phyloP scores from a whole-genome alignment of 192 early-diverging fungal species.

The Coemansia sp. region DNA sequence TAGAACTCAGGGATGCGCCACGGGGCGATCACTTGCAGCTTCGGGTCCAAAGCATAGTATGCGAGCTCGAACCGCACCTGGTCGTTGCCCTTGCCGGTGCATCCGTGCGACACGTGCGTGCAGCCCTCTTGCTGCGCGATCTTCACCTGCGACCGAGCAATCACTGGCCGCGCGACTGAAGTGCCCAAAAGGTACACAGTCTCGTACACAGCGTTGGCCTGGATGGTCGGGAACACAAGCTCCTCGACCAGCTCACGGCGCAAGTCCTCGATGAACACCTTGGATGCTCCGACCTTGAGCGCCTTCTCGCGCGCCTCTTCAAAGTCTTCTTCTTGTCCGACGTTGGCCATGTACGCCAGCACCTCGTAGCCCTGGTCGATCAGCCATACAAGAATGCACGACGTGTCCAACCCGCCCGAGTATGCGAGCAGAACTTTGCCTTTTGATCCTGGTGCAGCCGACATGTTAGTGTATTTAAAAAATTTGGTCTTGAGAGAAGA shows the following conservation, averaged over 20 bases:
- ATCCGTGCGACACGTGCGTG: slow-evolving; percentile 96
- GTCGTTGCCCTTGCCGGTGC: slow-evolving; percentile 99
- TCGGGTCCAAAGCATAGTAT: slow-evolving; percentile 93
- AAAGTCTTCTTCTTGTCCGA: slow-evolving; percentile 99
- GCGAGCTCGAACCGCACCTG: slow-evolving; percentile 99
- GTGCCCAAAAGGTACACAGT: slow-evolving; percentile 96
- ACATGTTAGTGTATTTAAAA: slow-evolving; percentile 14
- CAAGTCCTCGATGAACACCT: slow-evolving; percentile 96
- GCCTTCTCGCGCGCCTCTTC: slow-evolving; percentile 92
- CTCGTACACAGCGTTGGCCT: slow-evolving; percentile 95
- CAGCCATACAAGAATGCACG: slow-evolving; percentile 98
- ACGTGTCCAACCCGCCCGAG: slow-evolving; percentile 98
- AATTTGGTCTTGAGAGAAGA: neutral
- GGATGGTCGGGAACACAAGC: slow-evolving; percentile 87
- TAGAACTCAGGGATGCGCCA: slow-evolving; percentile 97
- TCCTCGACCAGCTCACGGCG: slow-evolving; percentile 92
- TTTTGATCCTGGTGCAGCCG: slow-evolving; percentile 63
- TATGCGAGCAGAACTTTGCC: slow-evolving; percentile 92
- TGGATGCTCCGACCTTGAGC: slow-evolving; percentile 85
- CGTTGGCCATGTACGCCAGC: slow-evolving; percentile 94
- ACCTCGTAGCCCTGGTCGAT: slow-evolving; percentile 98
- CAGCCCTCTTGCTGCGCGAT: slow-evolving; percentile 93
- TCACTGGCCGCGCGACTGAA: slow-evolving; percentile 94
- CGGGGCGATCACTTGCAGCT: slow-evolving; percentile 95
- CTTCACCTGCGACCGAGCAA: slow-evolving; percentile 86